Evolutionary conservation across 257 asterid genomes (phyloP), one percentile per base, ranked within the genome.

Genomic region (Rhazya stricta): DNA sequence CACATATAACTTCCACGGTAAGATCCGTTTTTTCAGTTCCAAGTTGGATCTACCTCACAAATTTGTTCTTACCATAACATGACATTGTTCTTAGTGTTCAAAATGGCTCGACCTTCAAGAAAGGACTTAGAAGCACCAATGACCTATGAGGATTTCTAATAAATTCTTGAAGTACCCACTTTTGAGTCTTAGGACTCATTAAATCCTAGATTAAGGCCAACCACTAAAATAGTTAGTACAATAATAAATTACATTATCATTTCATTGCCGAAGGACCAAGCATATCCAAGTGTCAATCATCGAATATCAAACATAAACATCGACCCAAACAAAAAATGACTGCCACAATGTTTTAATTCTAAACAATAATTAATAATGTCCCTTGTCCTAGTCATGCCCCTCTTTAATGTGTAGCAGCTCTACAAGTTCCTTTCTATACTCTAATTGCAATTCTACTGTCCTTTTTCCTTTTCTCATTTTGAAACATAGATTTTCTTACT

Each of bases 281-380:
- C 15, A 34, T 63, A 34, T 63, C 30, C 78, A 74, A 45, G 78
- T 74, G 78, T 74, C 78, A 48, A 32, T 63, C 18, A 74, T 65
- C 78, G 65, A 56, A 27, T n/a, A 16, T 25, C 19, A 37, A 11
- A 12, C 16, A 19, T 21, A 29, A 50, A 34, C 25, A 45, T 45
- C 6, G 50, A 62, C 63, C 57, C 9, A 36, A 29, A 46, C 9
- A 2, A 42, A 62, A 63, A n/a, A 25, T 34, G 75, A 51, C 54
- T 39, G 13, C n/a, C 32, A 32, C 6, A 23, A n/a, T 56, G n/a
- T 60, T 39, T 73, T 36, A 29, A n/a, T 50, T 4, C 43, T 19
- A 23, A 3, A 37, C 65, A 42, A 71, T 30, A 32, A 36, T 13
- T 30, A 30, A 19, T 15, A 29, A 18, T 50, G 27, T 23, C 36